Conservation (phyloP, 2,329 filamentous ascomycete species). For the Colletotrichum sublineola region DNA sequence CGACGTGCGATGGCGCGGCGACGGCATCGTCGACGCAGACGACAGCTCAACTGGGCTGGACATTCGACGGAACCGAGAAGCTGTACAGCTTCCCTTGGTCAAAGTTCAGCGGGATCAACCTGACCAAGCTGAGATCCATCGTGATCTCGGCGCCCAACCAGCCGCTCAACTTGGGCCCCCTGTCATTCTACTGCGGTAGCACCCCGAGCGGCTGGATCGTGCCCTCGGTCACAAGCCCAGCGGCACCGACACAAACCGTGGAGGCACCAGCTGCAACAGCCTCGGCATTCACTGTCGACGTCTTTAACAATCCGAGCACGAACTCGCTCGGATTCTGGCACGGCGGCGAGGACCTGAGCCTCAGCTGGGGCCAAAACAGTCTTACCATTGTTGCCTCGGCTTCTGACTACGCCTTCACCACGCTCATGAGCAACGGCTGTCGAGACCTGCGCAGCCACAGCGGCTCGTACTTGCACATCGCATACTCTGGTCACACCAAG, state of each 20-base stretch:
- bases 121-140: conserved; percentile 64
- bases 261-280: conserved; percentile 63
- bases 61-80: conserved; percentile 70
- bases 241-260: conserved; percentile 61
- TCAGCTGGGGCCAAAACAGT: conserved; percentile 64
- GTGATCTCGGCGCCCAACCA: conserved; percentile 62
- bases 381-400: conserved; percentile 58
- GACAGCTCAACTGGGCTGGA: conserved; percentile 67
- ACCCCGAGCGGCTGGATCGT: conserved; percentile 63
- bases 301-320: conserved; percentile 63
- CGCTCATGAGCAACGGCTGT: conserved; percentile 61
- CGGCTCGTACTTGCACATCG: conserved; percentile 73
- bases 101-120: conserved; percentile 64
- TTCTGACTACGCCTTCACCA: conserved; percentile 70
- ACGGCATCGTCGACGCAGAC: conserved; percentile 55
- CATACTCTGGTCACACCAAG: conserved; percentile 71
- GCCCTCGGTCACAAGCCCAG: conserved; percentile 55
- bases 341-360: conserved; percentile 71
- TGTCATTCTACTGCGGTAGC: conserved; percentile 70
- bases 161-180: conserved; percentile 66
- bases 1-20: conserved; percentile 57
- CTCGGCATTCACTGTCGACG: conserved; percentile 70
- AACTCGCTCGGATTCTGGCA: conserved; percentile 77
- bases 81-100: conserved; percentile 71
- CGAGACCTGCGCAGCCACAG: conserved; percentile 67